Base-by-base conservation (phyloP, 73 alveolate species). In the Stentor coeruleus region DNA sequence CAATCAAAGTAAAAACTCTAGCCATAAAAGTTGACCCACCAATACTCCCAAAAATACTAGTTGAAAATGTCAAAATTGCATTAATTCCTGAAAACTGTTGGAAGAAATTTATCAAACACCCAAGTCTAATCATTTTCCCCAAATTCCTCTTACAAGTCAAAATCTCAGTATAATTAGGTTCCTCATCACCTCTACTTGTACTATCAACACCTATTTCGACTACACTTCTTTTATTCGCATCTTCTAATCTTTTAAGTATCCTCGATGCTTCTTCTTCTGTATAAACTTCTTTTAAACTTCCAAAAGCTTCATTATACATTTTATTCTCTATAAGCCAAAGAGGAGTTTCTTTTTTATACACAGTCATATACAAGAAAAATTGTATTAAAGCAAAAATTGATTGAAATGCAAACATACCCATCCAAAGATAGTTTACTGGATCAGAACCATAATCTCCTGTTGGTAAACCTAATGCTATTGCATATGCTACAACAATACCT, bases 351-450 rank as follows among this genome's bases (percentile, higher is more conserved):
- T 26, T 1, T 31, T 66, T 66, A 66, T 28, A 66, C 1, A 20
- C 37, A 20, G 39, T 20, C 0, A 66, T 1, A 2, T 28, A 20
- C 37, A 66, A 66, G 37, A 66, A 0, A 2, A 66, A 40, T 2
- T 66, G 79, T 0, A 66, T 1, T 26, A 66, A 20, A 20, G 42
- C 79, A 66, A 66, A 20, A 20, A 66, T 26, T 66, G 79, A 20
- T 66, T 20, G 37, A 20, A 66, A 66, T 14, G 79, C 79, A 40
- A 66, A 66, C 79, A 66, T 66, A 66, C n/a, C n/a, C 79, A 66
- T 66, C 41, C 79, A 66, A 20, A 20, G 37, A 2, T 66, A 26
- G 33, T 66, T 66, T 31, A 26, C 33, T 26, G n/a, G n/a, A 2
- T 66, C 79, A 15, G n/a, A 14, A 26, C 15, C 1, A 33, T 66